These are phyloP conservation scores for Suillus clintonianus DNA, from an alignment of 768 basidiomycete genomes.

Conservation along the genomic window DNA sequence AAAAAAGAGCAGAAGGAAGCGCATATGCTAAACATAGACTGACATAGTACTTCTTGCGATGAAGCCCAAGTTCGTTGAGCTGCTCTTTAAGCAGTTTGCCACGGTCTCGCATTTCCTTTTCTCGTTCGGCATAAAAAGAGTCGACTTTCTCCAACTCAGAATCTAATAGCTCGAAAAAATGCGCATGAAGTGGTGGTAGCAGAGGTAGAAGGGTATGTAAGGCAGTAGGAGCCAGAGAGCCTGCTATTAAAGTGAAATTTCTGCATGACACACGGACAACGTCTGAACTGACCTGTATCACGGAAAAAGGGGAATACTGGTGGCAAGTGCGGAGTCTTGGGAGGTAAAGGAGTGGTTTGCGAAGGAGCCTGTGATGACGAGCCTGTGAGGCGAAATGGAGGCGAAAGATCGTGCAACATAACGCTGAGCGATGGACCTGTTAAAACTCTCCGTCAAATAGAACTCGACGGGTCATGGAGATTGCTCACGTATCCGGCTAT, in stretches of 20 bases:
- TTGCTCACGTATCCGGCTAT: conserved; percentile 14
- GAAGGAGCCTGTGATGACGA: conserved; percentile 15
- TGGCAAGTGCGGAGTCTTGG: conserved; percentile 7
- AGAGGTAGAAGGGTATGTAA: conserved; percentile 51
- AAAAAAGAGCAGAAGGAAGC: neutral
- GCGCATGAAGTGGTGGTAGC: conserved; percentile 59
- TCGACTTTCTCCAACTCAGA: conserved; percentile 83
- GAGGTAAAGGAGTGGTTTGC: conserved; percentile 7
- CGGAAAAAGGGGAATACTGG: conserved; percentile 7
- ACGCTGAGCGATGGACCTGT: conserved; percentile 17
- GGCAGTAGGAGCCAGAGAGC: conserved; percentile 29
- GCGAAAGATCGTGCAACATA: neutral
- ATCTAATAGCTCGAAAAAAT: conserved; percentile 81
- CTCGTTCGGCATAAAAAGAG: conserved; percentile 75
- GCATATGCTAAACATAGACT: conserved; percentile 10
- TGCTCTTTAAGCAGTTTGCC: conserved; percentile 60
- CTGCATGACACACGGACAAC: neutral
- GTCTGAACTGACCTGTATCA: conserved; percentile 13
- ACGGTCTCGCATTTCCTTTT: conserved; percentile 56
- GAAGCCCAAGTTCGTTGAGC: conserved; percentile 71
- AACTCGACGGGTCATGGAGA: neutral
- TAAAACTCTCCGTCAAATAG: neutral
- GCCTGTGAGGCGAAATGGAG: conserved; percentile 9
- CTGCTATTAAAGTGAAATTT: conserved; percentile 8
- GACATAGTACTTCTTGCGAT: conserved; percentile 62